Evolutionary conservation across 2,329 filamentous ascomycete genomes (phyloP).

Genomic region (Ophiocordyceps camponoti-floridani): DNA sequence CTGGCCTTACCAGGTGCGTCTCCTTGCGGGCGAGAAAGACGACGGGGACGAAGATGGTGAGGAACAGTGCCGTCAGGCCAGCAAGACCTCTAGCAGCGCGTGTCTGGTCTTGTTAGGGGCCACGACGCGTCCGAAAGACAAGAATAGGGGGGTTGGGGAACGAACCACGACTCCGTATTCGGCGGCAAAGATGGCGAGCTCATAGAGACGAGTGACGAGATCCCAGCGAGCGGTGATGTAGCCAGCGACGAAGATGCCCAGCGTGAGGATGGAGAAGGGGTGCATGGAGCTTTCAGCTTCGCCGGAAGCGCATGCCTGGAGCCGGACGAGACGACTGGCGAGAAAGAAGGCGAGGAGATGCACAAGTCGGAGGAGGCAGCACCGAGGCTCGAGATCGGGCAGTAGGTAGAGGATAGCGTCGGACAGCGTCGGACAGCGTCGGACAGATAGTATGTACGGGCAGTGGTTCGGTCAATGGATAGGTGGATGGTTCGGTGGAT

Average conservation of each 20-base stretch:
- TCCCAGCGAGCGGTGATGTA: conserved; percentile 99
- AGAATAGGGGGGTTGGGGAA: not conserved
- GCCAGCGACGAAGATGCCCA: conserved; percentile 97
- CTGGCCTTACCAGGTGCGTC: conserved; percentile 46
- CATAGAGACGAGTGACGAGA: conserved; percentile 89
- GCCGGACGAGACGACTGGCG: not conserved
- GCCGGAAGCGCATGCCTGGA: conserved; percentile 23
- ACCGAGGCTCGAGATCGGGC: not conserved
- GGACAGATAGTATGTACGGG: no score
- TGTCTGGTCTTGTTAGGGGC: conserved; percentile 31
- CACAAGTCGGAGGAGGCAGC: no score
- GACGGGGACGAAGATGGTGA: conserved; percentile 68
- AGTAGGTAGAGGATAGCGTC: no score
- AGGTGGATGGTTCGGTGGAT: no score
- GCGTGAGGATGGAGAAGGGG: conserved; percentile 88
- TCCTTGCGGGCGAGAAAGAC: conserved; percentile 69
- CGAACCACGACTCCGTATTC: conserved; percentile 92
- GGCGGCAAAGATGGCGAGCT: conserved; percentile 93
- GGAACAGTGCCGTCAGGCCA: conserved; percentile 68
- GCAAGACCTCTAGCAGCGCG: conserved; percentile 75
- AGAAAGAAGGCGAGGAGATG: not conserved
- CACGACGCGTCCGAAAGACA: not conserved
- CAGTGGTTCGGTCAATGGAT: no score
- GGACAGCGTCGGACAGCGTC: no score
- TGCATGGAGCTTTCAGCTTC: conserved; percentile 53